Percentiles rank a stretch among this genome's conserved stretches.
These are phyloP conservation scores for Hondaea fermentalgiana DNA, from an alignment of 108 stramenopile species.

Conservation along the genomic window DNA sequence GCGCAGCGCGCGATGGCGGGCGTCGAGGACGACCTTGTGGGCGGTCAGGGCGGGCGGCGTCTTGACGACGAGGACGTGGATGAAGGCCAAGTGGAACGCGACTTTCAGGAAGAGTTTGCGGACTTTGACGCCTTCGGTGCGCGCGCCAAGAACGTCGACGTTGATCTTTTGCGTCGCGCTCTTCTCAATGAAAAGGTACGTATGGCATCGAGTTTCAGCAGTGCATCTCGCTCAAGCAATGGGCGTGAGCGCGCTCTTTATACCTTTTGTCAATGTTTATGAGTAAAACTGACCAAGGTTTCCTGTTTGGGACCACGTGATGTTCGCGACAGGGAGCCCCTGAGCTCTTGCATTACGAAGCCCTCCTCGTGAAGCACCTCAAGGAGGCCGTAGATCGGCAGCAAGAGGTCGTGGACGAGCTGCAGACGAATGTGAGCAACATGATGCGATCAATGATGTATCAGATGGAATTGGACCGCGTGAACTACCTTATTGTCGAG, in stretches of 20 bases:
- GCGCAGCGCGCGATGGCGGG: background rate
- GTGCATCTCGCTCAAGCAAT: too few relatives aligned
- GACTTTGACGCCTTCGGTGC: background rate
- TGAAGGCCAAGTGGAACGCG: background rate
- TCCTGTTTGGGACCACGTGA: too few relatives aligned
- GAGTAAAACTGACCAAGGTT: too few relatives aligned
- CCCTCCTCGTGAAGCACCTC: background rate
- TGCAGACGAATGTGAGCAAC: background rate
- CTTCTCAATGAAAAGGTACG: background rate
- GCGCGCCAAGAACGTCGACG: background rate
- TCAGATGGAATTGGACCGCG: constrained; percentile 1
- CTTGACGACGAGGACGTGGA: background rate
- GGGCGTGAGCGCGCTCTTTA: too few relatives aligned
- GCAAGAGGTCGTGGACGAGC: background rate
- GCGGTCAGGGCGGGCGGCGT: background rate
- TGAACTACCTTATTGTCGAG: background rate
- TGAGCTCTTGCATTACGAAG: background rate
- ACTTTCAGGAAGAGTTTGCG: background rate
- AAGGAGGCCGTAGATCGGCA: constrained; percentile 7
- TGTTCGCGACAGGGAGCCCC: background rate
- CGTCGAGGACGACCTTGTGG: background rate
- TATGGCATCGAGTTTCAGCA: background rate
- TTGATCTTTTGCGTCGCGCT: background rate
- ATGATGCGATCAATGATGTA: background rate
- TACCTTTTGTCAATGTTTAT: too few relatives aligned